These are phyloP conservation scores for Didymella pinodella DNA, from an alignment of 2,329 filamentous ascomycete genomes.

Conservation along the genomic window DNA sequence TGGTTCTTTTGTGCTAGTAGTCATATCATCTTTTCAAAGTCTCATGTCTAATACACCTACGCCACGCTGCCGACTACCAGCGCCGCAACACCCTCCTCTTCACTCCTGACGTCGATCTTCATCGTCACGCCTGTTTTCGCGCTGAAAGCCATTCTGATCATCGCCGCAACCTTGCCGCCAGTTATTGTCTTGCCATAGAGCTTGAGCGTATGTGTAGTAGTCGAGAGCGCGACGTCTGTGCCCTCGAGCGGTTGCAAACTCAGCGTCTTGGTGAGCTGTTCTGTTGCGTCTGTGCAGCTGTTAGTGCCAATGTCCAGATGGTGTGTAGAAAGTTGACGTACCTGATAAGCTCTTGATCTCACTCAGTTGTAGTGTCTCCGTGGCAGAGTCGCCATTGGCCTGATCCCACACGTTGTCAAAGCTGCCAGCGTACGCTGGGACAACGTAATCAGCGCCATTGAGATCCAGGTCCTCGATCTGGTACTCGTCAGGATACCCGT, in stretches of 20 bases:
- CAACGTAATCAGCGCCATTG: slow-evolving; percentile 88
- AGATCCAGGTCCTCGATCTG: slow-evolving; percentile 94
- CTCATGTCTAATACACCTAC: slow-evolving; percentile 52
- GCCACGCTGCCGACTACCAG: slow-evolving; percentile 85
- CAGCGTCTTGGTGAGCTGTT: slow-evolving; percentile 84
- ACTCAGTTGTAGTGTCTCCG: slow-evolving; percentile 87
- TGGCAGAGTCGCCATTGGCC: slow-evolving; percentile 86
- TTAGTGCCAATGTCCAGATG: slow-evolving; percentile 24
- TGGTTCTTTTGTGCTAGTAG: slow-evolving; percentile 8
- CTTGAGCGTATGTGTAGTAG: slow-evolving; percentile 92
- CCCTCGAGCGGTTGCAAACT: slow-evolving; percentile 94
- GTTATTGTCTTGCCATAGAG: slow-evolving; percentile 93
- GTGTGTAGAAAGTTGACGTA: slow-evolving; percentile 56
- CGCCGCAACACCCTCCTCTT: slow-evolving; percentile 89
- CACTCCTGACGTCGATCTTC: slow-evolving; percentile 90
- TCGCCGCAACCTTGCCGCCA: slow-evolving; percentile 86
- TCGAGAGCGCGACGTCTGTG: slow-evolving; percentile 87
- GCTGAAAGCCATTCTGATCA: slow-evolving; percentile 91
- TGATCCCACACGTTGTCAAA: slow-evolving; percentile 97
- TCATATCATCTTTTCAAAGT: slow-evolving; percentile 15
- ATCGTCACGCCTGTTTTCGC: slow-evolving; percentile 93
- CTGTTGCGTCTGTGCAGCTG: slow-evolving; percentile 76
- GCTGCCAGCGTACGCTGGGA: slow-evolving; percentile 91
- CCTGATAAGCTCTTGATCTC: slow-evolving; percentile 91
- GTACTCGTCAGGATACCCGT: slow-evolving; percentile 96